Conservation (phyloP, 1,284 basidiomycete genomes). For the Ustilago nuda region DNA sequence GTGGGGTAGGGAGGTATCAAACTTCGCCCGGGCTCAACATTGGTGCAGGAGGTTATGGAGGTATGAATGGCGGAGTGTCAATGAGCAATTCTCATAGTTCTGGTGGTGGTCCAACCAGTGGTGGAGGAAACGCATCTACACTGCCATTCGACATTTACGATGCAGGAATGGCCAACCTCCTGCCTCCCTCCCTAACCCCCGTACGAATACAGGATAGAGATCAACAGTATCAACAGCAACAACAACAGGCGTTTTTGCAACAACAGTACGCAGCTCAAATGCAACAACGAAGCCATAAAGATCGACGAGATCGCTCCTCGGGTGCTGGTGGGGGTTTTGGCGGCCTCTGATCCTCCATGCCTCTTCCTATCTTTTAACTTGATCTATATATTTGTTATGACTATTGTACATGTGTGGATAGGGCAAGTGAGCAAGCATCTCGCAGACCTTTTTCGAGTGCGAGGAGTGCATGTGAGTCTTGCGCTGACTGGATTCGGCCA, state of each 20-base stretch:
- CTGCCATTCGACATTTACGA: constrained; percentile 60
- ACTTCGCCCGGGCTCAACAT: constrained; percentile 8
- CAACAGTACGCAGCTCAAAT: constrained; percentile 23
- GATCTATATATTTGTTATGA: not conserved
- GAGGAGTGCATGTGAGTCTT: constrained; percentile 44
- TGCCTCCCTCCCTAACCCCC: constrained; percentile 41
- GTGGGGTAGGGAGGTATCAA: constrained; percentile 24
- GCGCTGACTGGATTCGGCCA: constrained; percentile 12
- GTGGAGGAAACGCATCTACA: constrained; percentile 16
- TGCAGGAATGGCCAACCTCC: constrained; percentile 53
- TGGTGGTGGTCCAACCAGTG: constrained; percentile 3
- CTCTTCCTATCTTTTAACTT: not conserved
- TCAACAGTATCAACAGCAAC: constrained; percentile 27
- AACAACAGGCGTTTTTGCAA: constrained; percentile 31
- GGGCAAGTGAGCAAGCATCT: constrained; percentile 24
- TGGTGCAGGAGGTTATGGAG: constrained; percentile 16
- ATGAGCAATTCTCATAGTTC: constrained; percentile 20
- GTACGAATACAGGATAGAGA: constrained; percentile 47
- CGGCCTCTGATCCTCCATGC: constrained; percentile 10
- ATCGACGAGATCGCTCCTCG: constrained; percentile 13
- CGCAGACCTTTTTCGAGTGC: constrained; percentile 47
- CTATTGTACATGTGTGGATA: constrained; percentile 7
- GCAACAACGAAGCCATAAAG: constrained; percentile 13
- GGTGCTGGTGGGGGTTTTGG: constrained; percentile 23
- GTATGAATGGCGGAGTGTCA: constrained; percentile 12